Evolutionary conservation across 83 land plant genomes (phyloP), one percentile per base, ranked within the genome.

Genomic region (Picea mariana): DNA sequence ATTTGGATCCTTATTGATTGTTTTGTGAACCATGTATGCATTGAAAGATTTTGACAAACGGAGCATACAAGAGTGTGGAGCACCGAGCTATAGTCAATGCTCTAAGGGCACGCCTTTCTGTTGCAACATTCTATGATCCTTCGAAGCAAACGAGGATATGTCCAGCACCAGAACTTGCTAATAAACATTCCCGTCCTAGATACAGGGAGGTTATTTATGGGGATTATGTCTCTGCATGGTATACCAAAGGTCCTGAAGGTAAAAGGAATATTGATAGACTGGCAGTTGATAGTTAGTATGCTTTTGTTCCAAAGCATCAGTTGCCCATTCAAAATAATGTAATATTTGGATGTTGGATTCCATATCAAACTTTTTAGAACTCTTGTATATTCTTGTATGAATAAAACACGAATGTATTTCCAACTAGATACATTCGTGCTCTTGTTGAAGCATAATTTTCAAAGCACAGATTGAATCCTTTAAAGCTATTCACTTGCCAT

Each of bases 121-220:
- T 94, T 79, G 91, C 95, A 20, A 89, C 96, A 55, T 94, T 94
- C 61, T 93, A 94, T 78, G 96, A 94, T 66, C 96, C 96, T 21
- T 67, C 96, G 9, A 94, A 92, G 87, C 68, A 88, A 16, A 83
- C 38, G 49, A 87, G 83, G 64, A 89, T 94, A 72, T 79, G 79
- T 47, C 95, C 96, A 44, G 93, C 92, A 47, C 62, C 85, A 12
- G 86, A 90, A 59, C 92, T 93, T 55, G 52, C 88, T 55, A 84
- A 61, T 6, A 71, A 86, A 27, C 42, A 77, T 1, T 82, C 80
- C 59, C 89, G 87, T 18, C 80, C 71, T 13, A 80, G 82, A 6
- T 94, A 90, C 65, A 67, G 77, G 3, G 85, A 84, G 42, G 91
- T 94, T 44, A 17, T 87, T 9, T 94, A 91, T 84, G 90, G 95